Evolutionary conservation across 2,329 filamentous ascomycete species (phyloP).

Genomic region (Leptographium wingfieldii): DNA sequence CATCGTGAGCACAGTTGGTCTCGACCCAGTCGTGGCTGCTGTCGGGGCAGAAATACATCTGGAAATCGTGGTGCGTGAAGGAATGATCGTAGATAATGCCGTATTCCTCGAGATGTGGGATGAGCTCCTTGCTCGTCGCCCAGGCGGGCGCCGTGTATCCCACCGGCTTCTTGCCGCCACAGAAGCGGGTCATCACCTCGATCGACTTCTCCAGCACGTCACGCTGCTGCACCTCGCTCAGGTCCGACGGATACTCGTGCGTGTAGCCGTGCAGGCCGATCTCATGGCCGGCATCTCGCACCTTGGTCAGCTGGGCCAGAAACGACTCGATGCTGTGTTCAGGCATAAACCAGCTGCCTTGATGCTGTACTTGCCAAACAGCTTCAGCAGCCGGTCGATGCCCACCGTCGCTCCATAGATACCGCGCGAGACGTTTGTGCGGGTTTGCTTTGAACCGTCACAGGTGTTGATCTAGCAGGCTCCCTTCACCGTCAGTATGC

Average conservation of each 20-base stretch:
- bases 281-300: constrained; percentile 34
- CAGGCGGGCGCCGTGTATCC: constrained; percentile 65
- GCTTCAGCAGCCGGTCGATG: constrained; percentile 51
- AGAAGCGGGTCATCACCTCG: constrained; percentile 56
- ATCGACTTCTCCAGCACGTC: constrained; percentile 67
- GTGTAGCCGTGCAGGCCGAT: constrained; percentile 33
- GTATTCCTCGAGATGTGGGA: constrained; percentile 51
- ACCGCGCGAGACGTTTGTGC: constrained; percentile 1
- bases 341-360: constrained; percentile 46
- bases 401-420: constrained; percentile 58
- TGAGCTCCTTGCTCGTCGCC: constrained; percentile 58
- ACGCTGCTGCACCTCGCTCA: constrained; percentile 59
- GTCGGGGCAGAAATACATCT: constrained; percentile 46
- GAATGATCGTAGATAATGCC: constrained; percentile 59
- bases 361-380: constrained; percentile 61
- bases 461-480: background rate
- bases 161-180: constrained; percentile 52
- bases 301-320: constrained; percentile 29
- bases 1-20: constrained; percentile 51
- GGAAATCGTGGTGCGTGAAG: constrained; percentile 53
- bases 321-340: constrained; percentile 37
- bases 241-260: constrained; percentile 31
- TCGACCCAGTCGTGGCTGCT: constrained; percentile 55
- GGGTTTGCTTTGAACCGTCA: background rate
- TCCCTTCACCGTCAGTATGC: background rate